Conservation (phyloP, 1,139 yeast genomes). For the Blastobotrys buckinghamii region DNA sequence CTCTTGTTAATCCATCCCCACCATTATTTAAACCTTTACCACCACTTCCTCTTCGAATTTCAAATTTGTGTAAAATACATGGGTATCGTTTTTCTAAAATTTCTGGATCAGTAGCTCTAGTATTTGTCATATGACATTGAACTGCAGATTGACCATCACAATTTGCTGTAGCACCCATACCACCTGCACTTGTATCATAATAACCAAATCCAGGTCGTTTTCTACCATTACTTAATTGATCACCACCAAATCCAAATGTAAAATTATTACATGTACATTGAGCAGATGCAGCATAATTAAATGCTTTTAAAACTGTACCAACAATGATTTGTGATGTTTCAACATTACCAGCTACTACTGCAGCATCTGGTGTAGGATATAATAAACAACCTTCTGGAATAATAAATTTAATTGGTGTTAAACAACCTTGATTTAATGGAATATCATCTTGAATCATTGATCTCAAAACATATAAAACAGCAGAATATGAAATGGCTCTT, state of each 20-base stretch:
- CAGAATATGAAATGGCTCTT: constrained; percentile 72
- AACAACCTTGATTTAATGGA: constrained; percentile 81
- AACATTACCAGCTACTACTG: constrained; percentile 88
- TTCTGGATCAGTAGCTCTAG: constrained; percentile 66
- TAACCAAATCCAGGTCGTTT: constrained; percentile 53
- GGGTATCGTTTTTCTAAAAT: constrained; percentile 63
- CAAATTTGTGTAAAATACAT: constrained; percentile 50
- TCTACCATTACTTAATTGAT: constrained; percentile 27
- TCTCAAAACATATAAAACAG: constrained; percentile 70
- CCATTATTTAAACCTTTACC: constrained; percentile 52
- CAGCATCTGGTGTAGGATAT: constrained; percentile 69
- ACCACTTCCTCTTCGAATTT: constrained; percentile 50
- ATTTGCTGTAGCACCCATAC: constrained; percentile 61
- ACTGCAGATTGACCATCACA: constrained; percentile 63
- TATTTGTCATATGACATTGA: constrained; percentile 67
- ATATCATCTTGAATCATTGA: constrained; percentile 71
- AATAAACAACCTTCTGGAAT: constrained; percentile 68
- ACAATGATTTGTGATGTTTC: constrained; percentile 80
- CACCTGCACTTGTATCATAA: constrained; percentile 69
- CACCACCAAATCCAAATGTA: constrained; percentile 54
- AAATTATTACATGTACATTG: constrained; percentile 73
- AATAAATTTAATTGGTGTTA: constrained; percentile 57
- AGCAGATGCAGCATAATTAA: constrained; percentile 70
- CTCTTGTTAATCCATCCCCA: constrained; percentile 60
- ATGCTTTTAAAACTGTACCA: constrained; percentile 71